These are phyloP conservation scores for Myxozyma monticola DNA, from an alignment of 805 yeast species.

Conservation along the genomic window DNA sequence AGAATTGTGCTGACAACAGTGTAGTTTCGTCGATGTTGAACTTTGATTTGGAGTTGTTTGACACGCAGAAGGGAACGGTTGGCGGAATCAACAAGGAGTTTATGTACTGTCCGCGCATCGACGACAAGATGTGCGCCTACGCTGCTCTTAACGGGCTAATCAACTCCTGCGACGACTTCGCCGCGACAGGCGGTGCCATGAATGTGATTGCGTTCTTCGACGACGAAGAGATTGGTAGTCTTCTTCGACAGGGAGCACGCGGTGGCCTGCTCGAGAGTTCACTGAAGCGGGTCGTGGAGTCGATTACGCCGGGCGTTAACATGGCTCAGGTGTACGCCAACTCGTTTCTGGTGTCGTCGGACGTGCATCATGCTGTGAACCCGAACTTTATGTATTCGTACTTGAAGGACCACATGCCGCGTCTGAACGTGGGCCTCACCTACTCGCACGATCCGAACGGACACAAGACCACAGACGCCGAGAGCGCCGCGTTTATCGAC, in stretches of 20 bases:
- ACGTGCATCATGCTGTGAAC: slow-evolving; percentile 77
- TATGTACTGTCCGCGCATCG: slow-evolving; percentile 78
- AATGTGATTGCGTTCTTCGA: slow-evolving; percentile 68
- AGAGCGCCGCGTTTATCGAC: slow-evolving; percentile 68
- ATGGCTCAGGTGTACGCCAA: slow-evolving; percentile 52
- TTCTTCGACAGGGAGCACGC: slow-evolving; percentile 76
- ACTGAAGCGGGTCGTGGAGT: slow-evolving; percentile 48
- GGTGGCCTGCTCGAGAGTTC: slow-evolving; percentile 71
- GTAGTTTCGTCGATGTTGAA: slow-evolving; percentile 66
- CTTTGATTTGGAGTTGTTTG: slow-evolving; percentile 76
- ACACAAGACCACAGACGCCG: slow-evolving; percentile 79
- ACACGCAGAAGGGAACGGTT: slow-evolving; percentile 72
- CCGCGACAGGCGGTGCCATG: slow-evolving; percentile 36
- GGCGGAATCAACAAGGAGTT: slow-evolving; percentile 81
- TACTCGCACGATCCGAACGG: slow-evolving; percentile 75
- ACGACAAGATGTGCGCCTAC: slow-evolving; percentile 79
- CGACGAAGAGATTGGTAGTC: slow-evolving; percentile 82
- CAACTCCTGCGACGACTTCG: slow-evolving; percentile 43
- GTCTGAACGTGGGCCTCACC: slow-evolving; percentile 74
- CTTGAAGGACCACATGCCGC: slow-evolving; percentile 75
- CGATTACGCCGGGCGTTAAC: slow-evolving; percentile 36
- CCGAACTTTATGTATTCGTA: slow-evolving; percentile 64
- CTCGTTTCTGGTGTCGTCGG: slow-evolving; percentile 78
- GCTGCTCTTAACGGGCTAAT: slow-evolving; percentile 66
- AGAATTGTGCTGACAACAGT: too few relatives aligned